Evolutionary conservation across 345 rosid species (phyloP).

Genomic region (Brassica incana): DNA sequence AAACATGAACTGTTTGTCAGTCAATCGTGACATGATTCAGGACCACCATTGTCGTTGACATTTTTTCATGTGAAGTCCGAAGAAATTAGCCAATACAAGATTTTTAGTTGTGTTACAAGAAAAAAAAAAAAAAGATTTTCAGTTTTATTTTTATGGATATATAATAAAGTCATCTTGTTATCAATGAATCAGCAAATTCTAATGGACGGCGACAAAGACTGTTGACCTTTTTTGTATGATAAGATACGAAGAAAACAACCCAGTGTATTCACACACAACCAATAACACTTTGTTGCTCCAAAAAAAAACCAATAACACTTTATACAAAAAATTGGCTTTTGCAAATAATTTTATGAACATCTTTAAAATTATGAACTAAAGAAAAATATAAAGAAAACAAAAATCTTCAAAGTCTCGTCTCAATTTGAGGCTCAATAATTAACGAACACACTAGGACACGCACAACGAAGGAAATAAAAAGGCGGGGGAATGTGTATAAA

Average conservation of each 20-base stretch:
- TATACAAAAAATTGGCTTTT: conserved; percentile 23
- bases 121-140: no score
- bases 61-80: not conserved
- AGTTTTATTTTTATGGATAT: not conserved
- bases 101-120: not conserved
- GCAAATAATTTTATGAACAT: conserved; percentile 24
- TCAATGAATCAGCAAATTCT: not conserved
- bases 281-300: not conserved
- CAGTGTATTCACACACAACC: conserved; percentile 27
- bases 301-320: conserved; percentile 7
- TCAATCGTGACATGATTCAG: not conserved
- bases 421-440: conserved; percentile 42
- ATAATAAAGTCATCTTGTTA: not conserved
- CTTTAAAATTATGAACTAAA: conserved; percentile 1
- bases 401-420: conserved; percentile 24
- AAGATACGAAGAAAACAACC: conserved; percentile 11
- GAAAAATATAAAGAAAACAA: not conserved
- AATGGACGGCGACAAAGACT: conserved; percentile 14
- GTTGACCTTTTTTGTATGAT: not conserved
- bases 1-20: not conserved
- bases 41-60: conserved; percentile 21
- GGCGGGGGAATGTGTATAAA: not conserved
- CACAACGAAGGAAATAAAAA: not conserved
- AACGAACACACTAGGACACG: conserved; percentile 25
- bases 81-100: not conserved